Conservation (phyloP, 169 alveolate genomes). For the Toxoplasma gondii region DNA sequence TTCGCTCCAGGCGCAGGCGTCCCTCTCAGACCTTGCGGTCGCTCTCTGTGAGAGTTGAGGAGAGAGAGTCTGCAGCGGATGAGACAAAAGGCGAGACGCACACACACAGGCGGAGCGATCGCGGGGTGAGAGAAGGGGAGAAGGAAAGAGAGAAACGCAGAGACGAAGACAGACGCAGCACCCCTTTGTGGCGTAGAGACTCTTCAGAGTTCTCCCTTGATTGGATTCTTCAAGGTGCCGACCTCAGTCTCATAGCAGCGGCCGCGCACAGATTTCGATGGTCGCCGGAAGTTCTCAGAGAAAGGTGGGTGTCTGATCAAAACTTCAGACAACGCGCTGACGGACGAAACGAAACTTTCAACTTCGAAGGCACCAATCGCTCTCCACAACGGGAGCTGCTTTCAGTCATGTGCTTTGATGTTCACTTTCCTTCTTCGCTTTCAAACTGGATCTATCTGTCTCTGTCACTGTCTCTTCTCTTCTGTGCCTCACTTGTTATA, state of each 20-base stretch:
- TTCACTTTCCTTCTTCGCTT: too few relatives aligned
- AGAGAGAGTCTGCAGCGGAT: too few relatives aligned
- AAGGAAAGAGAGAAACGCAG: not conserved
- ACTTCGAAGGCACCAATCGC: not conserved
- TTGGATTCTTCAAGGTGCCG: not conserved
- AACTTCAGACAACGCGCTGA: not conserved
- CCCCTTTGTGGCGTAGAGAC: not conserved
- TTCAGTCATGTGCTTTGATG: too few relatives aligned
- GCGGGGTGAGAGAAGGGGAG: not conserved
- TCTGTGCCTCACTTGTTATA: too few relatives aligned
- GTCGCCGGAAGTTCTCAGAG: slow-evolving; percentile 1
- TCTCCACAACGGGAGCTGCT: too few relatives aligned
- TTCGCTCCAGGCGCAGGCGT: too few relatives aligned
- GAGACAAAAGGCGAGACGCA: not conserved
- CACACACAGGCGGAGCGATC: not conserved
- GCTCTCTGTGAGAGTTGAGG: too few relatives aligned
- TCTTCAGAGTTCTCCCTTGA: not conserved
- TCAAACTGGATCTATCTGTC: not conserved
- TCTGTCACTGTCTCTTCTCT: too few relatives aligned
- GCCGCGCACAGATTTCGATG: slow-evolving; percentile 21
- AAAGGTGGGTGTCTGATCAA: not conserved
- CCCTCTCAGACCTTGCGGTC: too few relatives aligned
- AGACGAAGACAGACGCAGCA: not conserved
- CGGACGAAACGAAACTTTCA: too few relatives aligned
- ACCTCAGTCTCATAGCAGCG: not conserved